phyloP scores from a whole-genome alignment of 257 asterid species.

The Solanum boliviense region DNA sequence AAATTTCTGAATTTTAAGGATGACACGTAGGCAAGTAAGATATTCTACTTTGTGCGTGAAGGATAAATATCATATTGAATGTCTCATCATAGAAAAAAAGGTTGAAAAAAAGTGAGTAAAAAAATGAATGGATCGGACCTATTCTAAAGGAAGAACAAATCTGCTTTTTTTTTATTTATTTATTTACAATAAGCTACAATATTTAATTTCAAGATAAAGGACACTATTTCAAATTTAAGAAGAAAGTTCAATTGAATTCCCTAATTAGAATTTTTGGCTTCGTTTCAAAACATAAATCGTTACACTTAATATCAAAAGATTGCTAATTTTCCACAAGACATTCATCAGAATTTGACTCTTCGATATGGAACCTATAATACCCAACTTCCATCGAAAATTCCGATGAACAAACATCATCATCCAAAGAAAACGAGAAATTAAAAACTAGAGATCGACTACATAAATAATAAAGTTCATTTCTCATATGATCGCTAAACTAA shows the following conservation, averaged over 20 bases:
- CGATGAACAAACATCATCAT: too few species aligned
- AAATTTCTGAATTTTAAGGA: too few species aligned
- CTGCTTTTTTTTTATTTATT: too few species aligned
- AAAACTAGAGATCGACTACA: neutral
- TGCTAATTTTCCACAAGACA: fast-evolving
- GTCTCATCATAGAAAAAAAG: too few species aligned
- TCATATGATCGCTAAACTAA: neutral
- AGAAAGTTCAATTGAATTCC: neutral
- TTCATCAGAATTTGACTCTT: neutral
- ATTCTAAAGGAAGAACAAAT: neutral
- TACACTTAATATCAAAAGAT: fast-evolving
- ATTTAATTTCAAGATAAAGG: too few species aligned
- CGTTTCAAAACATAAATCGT: neutral
- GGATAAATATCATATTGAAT: neutral
- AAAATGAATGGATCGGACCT: neutral
- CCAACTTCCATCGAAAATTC: too few species aligned
- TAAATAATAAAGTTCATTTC: neutral
- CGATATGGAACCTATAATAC: neutral
- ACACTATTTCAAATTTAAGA: neutral
- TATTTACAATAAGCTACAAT: too few species aligned
- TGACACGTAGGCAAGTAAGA: too few species aligned
- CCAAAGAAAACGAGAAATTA: neutral
- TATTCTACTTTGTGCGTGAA: neutral
- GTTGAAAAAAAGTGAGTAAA: too few species aligned
- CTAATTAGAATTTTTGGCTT: neutral